Evolutionary conservation across 1,139 yeast genomes (phyloP).

Genomic region (Yamadazyma triangularis): DNA sequence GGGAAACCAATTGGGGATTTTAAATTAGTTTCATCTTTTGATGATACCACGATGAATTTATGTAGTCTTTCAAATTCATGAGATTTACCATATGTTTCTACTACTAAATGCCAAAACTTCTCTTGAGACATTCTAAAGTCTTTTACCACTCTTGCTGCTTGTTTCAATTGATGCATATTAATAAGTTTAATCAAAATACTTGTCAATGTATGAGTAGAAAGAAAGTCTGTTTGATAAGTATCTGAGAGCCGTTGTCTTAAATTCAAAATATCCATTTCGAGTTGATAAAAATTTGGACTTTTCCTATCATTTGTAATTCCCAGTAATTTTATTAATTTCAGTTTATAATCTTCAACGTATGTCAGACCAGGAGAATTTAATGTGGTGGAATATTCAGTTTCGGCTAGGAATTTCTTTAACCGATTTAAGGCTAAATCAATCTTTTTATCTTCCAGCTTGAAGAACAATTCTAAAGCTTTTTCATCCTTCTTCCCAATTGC

Average conservation of each 20-base stretch:
- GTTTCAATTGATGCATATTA: constrained; percentile 52
- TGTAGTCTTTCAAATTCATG: constrained; percentile 63
- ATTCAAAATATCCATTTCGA: constrained; percentile 48
- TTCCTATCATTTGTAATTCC: constrained; percentile 18
- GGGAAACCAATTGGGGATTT: constrained; percentile 74
- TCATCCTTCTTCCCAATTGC: constrained; percentile 24
- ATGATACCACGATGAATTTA: constrained; percentile 34
- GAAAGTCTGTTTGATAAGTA: constrained; percentile 54
- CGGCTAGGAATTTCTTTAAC: constrained; percentile 15
- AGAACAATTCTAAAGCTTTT: constrained; percentile 24
- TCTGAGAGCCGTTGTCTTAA: constrained; percentile 51
- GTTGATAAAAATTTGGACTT: constrained; percentile 32
- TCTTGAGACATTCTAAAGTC: constrained; percentile 62
- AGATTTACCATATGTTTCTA: constrained; percentile 48
- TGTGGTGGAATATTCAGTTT: constrained; percentile 1
- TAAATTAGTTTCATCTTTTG: constrained; percentile 19
- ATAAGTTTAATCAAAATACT: constrained; percentile 55
- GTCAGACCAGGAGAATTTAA: constrained; percentile 2
- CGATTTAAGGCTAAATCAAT: constrained; percentile 19
- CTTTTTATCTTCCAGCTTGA: constrained; percentile 30
- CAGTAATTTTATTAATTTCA: constrained; percentile 19
- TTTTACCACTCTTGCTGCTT: constrained; percentile 52
- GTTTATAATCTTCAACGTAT: constrained; percentile 23
- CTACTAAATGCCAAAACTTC: constrained; percentile 60
- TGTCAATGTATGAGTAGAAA: constrained; percentile 45